Base-by-base conservation (phyloP, 2,329 filamentous ascomycete genomes). In the Talaromyces sp. region DNA sequence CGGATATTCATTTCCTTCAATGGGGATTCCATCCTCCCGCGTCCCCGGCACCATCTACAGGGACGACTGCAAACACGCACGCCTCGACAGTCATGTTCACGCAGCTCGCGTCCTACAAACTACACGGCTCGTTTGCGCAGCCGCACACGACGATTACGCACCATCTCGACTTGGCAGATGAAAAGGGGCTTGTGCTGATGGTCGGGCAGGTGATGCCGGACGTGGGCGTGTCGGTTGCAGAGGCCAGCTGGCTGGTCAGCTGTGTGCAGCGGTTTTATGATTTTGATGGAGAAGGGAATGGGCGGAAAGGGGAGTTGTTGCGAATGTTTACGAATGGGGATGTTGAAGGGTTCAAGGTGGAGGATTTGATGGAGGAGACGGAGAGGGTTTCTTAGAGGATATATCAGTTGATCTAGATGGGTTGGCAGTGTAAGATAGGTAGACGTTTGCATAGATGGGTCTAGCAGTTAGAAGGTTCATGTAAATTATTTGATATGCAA, bases 71-170 rank as follows among this genome's bases (percentile, higher is more conserved):
- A 24, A 78, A 79, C 60, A 83, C 81, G 19, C 77, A 82, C 62
- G 88, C 86, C 3, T 85, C 84, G 61, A 91, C 89, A 0, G 88
- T 97, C 6, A 86, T 99, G 35, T 97, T 99, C 78, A 99, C 94
- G 0, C 90, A 94, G 70, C 82, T 99, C 32, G 93, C 91, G 17
- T 91, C 97, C 73, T 99, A 89, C 79, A 97, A 97, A 81, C 78
- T 91, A 61, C 84, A 93, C 56, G 92, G 92, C 56, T 90, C 96
- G 74, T 99, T 87, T 71, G 91, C 91, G 51, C 86, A 89, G 74
- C 92, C 94, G 53, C 94, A 99, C 72, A 99, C 94, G 0, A 97
- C 91, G 2, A 81, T 97, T 59, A 97, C 93, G 46, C 92, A 97
- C 75, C 91, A 99, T 75, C 78, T 88, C 17, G 94, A 99, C 74